phyloP scores from a whole-genome alignment of 352 stramenopile species.

The Chrysophaeum taylorii region DNA sequence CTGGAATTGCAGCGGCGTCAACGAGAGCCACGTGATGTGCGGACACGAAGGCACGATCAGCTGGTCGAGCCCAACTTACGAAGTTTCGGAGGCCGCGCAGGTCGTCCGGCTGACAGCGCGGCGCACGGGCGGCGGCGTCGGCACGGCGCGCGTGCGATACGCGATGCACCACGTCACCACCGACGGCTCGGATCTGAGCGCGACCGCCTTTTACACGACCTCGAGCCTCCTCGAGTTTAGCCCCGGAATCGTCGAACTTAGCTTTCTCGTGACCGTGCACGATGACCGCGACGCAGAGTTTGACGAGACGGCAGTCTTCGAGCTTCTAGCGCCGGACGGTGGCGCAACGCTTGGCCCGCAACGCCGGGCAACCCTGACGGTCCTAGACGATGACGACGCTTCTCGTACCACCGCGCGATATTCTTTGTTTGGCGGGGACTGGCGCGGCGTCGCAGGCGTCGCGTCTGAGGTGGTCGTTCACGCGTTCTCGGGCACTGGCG shows the following conservation, averaged over 20 bases:
- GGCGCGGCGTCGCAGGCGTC: not conserved
- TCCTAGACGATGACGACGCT: conserved; percentile 45
- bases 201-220: conserved; percentile 71
- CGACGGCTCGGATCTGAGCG: conserved; percentile 54
- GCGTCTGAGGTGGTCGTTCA: not conserved
- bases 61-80: conserved; percentile 70
- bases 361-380: conserved; percentile 36
- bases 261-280: conserved; percentile 77
- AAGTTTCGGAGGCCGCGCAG: conserved; percentile 51
- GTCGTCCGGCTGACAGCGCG: conserved; percentile 66
- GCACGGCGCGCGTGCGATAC: conserved; percentile 58
- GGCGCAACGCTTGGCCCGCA: conserved; percentile 35
- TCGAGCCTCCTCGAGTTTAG: conserved; percentile 60
- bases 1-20: conserved; percentile 34
- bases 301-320: conserved; percentile 51
- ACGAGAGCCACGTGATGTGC: conserved; percentile 62
- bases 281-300: conserved; percentile 63
- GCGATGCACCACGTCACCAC: conserved; percentile 66
- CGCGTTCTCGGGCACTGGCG: not conserved
- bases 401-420: not conserved
- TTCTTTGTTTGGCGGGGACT: not conserved
- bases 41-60: conserved; percentile 72
- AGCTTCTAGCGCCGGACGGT: conserved; percentile 29
- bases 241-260: conserved; percentile 50
- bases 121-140: conserved; percentile 69